Percentiles rank a stretch among this genome's conserved stretches.
Conservation (phyloP, 345 rosid genomes). For the Euphorbia peplus region DNA sequence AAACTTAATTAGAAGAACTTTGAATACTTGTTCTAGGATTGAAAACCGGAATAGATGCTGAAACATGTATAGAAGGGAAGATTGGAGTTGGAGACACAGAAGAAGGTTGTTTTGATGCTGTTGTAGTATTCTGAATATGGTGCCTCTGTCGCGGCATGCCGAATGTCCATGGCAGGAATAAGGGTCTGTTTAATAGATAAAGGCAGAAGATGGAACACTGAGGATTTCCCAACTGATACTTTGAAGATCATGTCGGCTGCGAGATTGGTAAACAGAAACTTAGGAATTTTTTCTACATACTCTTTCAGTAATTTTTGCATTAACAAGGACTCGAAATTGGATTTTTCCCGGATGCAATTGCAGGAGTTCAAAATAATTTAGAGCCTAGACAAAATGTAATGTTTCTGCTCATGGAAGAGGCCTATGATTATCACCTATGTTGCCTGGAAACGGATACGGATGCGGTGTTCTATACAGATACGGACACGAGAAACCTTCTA, state of each 20-base stretch:
- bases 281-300: slow-evolving; percentile 4
- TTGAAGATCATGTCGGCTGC: slow-evolving; percentile 25
- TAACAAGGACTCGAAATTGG: too few relatives aligned
- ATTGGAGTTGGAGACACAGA: background rate
- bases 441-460: too few relatives aligned
- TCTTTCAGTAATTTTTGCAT: too few relatives aligned
- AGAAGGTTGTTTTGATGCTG: slow-evolving; percentile 38
- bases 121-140: slow-evolving; percentile 48
- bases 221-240: slow-evolving; percentile 42
- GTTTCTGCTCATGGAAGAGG: too few relatives aligned
- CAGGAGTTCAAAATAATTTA: too few relatives aligned
- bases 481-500: too few relatives aligned
- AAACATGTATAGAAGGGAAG: slow-evolving; percentile 2
- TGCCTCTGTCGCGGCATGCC: slow-evolving; percentile 42
- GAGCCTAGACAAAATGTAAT: too few relatives aligned
- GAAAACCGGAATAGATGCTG: background rate
- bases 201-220: slow-evolving; percentile 42
- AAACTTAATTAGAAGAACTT: background rate
- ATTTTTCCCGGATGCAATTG: too few relatives aligned
- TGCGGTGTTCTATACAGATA: too few relatives aligned
- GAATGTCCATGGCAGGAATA: slow-evolving; percentile 36
- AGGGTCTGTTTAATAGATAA: slow-evolving; percentile 40
- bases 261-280: slow-evolving; percentile 30
- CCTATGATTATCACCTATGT: too few relatives aligned
- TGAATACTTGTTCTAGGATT: background rate